Evolutionary conservation across 371 early-diverging fungal genomes (phyloP), one percentile per base, ranked within the genome.

Genomic region (Mucor irregularis): DNA sequence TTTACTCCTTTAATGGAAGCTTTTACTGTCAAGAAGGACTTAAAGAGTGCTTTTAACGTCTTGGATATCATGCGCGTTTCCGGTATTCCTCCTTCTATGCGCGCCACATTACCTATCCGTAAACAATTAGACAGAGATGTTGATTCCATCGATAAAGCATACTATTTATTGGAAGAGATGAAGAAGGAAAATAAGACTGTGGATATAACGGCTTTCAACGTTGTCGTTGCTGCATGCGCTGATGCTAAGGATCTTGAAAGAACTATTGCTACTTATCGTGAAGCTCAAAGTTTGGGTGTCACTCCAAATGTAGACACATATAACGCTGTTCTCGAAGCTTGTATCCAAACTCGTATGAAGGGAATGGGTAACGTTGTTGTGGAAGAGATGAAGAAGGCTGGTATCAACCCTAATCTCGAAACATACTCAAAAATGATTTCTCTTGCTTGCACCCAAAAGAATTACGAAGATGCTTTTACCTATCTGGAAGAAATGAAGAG

Each of bases 401-500:
- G 64, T 10, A 71, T 90, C 5, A 58, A 62, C 28, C 86, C 88
- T n/a, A 78, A 78, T 8, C 52, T 76, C 14, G 78, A 68, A 6
- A 81, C 87, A 0, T 89, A 86, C 57, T 74, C 74, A 51, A 74
- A 70, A 17, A 74, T 90, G 83, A 78, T 88, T 34, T 49, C 58
- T 6, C 56, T 89, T 21, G 59, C 56, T 4, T 75, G 79, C 16
- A 74, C 76, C 1, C 81, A 83, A 62, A 68, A 60, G 47, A 69
- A 86, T 58, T 90, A 90, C 49, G 91, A 90, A 59, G 85, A 87
- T 31, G 90, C 89, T 22, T 91, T 91, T 58, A 64, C 70, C 43
- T 90, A 88, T 37, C 75, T 91, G 47, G 90, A 90, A 60, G 84
- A 88, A 60, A 88, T 90, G 88, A 87, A 88, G 75, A 67, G 80